These are phyloP conservation scores for Aspergillus awamori DNA, from an alignment of 2,329 filamentous ascomycete species.

Conservation along the genomic window DNA sequence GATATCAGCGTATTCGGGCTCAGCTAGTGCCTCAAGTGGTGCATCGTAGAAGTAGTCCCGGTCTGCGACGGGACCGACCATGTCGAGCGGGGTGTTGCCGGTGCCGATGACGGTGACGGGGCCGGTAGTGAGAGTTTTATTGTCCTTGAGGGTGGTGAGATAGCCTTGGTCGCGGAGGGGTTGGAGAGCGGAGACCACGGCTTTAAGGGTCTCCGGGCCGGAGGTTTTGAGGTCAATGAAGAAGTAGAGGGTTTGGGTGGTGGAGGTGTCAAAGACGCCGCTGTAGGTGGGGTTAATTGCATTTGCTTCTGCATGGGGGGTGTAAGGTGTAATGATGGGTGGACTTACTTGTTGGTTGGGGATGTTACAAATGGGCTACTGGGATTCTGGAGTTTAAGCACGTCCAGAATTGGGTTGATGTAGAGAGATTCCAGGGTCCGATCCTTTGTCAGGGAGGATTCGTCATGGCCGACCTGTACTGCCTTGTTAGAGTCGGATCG, in stretches of 20 bases:
- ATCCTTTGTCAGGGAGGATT: slow-evolving; percentile 52
- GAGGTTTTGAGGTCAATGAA: slow-evolving; percentile 67
- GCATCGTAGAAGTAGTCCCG: slow-evolving; percentile 66
- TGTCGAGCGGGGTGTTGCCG: slow-evolving; percentile 56
- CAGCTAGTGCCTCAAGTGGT: slow-evolving; percentile 51
- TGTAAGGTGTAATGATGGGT: background rate
- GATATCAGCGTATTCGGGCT: slow-evolving; percentile 47
- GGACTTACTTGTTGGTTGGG: slow-evolving; percentile 53
- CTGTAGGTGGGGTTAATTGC: slow-evolving; percentile 20
- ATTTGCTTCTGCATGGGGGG: no score
- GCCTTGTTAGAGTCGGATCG: background rate
- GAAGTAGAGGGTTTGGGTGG: slow-evolving; percentile 63
- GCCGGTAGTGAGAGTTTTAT: slow-evolving; percentile 49
- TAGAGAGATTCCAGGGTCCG: slow-evolving; percentile 62
- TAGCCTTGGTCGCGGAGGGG: slow-evolving; percentile 59
- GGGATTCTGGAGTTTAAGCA: slow-evolving; percentile 61
- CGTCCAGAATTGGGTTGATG: slow-evolving; percentile 61
- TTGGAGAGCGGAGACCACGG: slow-evolving; percentile 58
- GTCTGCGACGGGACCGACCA: slow-evolving; percentile 49
- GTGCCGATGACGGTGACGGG: slow-evolving; percentile 66
- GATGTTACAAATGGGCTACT: slow-evolving; percentile 51
- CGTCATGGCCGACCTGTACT: slow-evolving; percentile 58
- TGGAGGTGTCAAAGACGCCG: slow-evolving; percentile 62
- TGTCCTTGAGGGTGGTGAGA: slow-evolving; percentile 55
- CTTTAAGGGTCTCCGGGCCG: slow-evolving; percentile 58